These are phyloP conservation scores for Psidium friedrichsthalianum DNA, from an alignment of 345 rosid species.

Conservation along the genomic window DNA sequence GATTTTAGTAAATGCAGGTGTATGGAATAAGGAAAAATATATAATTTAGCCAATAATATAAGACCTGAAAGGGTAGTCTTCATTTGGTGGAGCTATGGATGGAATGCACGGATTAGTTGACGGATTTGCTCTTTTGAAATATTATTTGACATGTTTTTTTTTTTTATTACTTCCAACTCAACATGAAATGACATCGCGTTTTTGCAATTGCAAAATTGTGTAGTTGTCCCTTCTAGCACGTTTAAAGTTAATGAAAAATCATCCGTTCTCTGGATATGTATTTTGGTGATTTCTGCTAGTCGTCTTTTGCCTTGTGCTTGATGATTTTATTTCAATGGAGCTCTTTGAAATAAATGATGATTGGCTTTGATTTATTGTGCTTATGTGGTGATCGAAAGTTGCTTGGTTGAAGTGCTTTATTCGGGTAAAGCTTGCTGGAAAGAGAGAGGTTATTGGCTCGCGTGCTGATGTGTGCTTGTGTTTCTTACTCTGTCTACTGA, in stretches of 20 bases:
- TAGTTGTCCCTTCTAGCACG: not conserved
- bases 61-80: not conserved
- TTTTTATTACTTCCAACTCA: not conserved
- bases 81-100: not conserved
- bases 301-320: not conserved
- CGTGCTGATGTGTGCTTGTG: not conserved
- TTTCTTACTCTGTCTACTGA: slow-evolving; percentile 1
- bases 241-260: not conserved
- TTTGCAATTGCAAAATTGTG: not conserved
- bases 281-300: not conserved
- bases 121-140: not conserved
- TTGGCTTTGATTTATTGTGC: not conserved
- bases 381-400: not conserved
- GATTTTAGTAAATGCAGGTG: not conserved
- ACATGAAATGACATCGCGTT: not conserved
- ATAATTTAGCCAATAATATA: not conserved
- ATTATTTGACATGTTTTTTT: not conserved
- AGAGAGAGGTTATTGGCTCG: not conserved
- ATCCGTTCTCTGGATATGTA: not conserved
- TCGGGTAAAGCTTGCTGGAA: not conserved
- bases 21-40: not conserved
- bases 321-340: not conserved
- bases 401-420: not conserved
- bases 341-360: not conserved
- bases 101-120: not conserved